Evolutionary conservation across 2,329 filamentous ascomycete species (phyloP).

Genomic region (Ceratocystis harringtonii): DNA sequence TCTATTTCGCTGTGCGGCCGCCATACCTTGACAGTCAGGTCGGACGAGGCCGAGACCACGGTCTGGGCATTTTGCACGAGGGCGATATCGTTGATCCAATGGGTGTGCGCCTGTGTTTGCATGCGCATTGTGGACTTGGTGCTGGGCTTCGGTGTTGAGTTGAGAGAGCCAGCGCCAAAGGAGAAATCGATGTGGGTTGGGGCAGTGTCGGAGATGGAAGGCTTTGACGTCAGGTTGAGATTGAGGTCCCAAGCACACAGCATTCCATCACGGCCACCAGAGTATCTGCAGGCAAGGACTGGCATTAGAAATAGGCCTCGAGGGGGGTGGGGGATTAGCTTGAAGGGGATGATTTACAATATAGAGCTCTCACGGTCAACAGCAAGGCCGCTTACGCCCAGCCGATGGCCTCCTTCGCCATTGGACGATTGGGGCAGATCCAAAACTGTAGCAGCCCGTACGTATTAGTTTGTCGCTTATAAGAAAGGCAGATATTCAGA

Average conservation of each 20-base stretch:
- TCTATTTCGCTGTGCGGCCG: slow-evolving; percentile 51
- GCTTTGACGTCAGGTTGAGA: slow-evolving; percentile 35
- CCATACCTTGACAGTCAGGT: slow-evolving; percentile 87
- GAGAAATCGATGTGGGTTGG: slow-evolving; percentile 22
- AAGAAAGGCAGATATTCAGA: too few species aligned
- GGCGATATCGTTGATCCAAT: slow-evolving; percentile 90
- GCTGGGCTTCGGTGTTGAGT: slow-evolving; percentile 27
- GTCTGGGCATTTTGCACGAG: slow-evolving; percentile 64
- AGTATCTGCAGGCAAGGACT: slow-evolving; percentile 51
- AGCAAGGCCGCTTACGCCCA: slow-evolving; percentile 88
- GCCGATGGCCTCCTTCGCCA: slow-evolving; percentile 72
- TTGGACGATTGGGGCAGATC: slow-evolving; percentile 42
- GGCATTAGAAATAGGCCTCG: slow-evolving; percentile 16
- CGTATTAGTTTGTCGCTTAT: too few species aligned
- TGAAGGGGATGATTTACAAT: slow-evolving; percentile 46
- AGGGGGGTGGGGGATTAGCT: slow-evolving; percentile 4
- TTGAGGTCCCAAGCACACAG: slow-evolving; percentile 92
- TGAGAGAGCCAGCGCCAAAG: slow-evolving; percentile 19
- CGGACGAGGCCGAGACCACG: slow-evolving; percentile 81
- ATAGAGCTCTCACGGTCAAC: slow-evolving; percentile 72
- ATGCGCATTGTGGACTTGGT: slow-evolving; percentile 43
- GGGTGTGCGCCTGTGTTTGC: slow-evolving; percentile 63
- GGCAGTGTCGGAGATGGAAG: slow-evolving; percentile 18
- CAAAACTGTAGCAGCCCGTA: slow-evolving; percentile 31
- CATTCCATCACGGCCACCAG: slow-evolving; percentile 84